Conservation (phyloP, 768 basidiomycete genomes). For the Neoboletus magnificus region DNA sequence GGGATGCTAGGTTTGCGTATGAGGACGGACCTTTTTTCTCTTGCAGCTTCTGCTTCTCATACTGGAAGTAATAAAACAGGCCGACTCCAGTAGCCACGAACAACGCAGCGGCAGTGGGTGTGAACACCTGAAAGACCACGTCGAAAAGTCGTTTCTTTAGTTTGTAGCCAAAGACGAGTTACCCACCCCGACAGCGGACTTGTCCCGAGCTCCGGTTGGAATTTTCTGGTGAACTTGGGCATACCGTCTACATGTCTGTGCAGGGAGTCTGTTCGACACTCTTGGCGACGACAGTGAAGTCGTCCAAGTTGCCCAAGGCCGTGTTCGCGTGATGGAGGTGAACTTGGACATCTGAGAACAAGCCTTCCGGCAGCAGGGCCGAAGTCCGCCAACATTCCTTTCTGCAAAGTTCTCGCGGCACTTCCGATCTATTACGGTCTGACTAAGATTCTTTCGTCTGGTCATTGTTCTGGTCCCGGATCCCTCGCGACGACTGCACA, state of each 20-base stretch:
- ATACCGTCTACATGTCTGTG: conserved; percentile 13
- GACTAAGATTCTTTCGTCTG: too few species aligned
- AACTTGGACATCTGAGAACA: conserved; percentile 18
- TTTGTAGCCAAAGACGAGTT: not conserved
- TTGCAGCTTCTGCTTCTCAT: conserved; percentile 76
- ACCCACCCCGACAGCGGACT: conserved; percentile 34
- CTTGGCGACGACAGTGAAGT: not conserved
- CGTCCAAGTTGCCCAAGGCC: conserved; percentile 11
- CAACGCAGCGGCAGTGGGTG: conserved; percentile 75
- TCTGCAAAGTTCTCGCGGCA: not conserved
- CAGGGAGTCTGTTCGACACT: not conserved
- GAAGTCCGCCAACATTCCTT: not conserved
- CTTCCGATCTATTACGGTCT: too few species aligned
- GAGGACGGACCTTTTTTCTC: conserved; percentile 66
- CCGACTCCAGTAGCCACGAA: conserved; percentile 83
- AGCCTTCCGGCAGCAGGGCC: not conserved
- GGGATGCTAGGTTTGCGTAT: not conserved
- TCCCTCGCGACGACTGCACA: not conserved
- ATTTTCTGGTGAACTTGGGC: conserved; percentile 19
- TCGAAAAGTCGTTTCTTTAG: not conserved
- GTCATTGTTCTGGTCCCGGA: not conserved
- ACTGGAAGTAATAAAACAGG: conserved; percentile 83
- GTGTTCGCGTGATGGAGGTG: conserved; percentile 21
- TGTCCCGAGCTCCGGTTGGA: conserved; percentile 30
- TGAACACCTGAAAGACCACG: conserved; percentile 69